Conservation (phyloP, 257 asterid genomes). For the Verbascum thapsus region DNA sequence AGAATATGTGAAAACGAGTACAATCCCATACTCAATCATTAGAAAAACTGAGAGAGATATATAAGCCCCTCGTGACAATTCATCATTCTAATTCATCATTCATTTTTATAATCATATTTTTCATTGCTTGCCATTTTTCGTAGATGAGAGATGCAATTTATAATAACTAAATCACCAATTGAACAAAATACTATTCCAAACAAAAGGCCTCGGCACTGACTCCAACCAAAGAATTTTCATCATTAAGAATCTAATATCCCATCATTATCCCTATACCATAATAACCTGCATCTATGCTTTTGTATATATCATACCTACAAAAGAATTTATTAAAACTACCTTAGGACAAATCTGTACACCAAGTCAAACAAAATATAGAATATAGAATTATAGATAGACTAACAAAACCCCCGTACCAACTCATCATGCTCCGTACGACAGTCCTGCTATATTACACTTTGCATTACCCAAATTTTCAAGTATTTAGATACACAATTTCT, state of each 20-base stretch:
- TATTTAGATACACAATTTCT: too few relatives aligned
- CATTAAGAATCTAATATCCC: background rate
- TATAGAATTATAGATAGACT: background rate
- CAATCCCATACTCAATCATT: conserved; percentile 3
- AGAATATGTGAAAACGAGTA: conserved; percentile 12
- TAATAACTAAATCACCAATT: conserved; percentile 12
- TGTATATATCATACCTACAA: conserved; percentile 90
- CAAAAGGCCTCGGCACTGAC: background rate
- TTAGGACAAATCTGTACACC: conserved; percentile 19
- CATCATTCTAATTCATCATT: conserved; percentile 3
- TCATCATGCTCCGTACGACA: background rate
- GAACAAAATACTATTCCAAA: background rate
- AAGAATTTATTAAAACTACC: conserved; percentile 9
- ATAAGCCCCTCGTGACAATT: conserved; percentile 8
- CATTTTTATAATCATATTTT: background rate
- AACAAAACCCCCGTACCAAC: conserved; percentile 10
- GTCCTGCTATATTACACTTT: too few relatives aligned
- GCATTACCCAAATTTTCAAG: too few relatives aligned
- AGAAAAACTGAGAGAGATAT: background rate
- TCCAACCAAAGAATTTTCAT: background rate
- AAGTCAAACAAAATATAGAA: too few relatives aligned
- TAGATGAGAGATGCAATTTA: background rate
- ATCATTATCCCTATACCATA: conserved; percentile 97
- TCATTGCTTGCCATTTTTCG: too few relatives aligned
- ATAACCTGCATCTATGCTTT: conserved; percentile 91